Conservation (phyloP, 257 asterid species). For the Rauvolfia tetraphylla region DNA sequence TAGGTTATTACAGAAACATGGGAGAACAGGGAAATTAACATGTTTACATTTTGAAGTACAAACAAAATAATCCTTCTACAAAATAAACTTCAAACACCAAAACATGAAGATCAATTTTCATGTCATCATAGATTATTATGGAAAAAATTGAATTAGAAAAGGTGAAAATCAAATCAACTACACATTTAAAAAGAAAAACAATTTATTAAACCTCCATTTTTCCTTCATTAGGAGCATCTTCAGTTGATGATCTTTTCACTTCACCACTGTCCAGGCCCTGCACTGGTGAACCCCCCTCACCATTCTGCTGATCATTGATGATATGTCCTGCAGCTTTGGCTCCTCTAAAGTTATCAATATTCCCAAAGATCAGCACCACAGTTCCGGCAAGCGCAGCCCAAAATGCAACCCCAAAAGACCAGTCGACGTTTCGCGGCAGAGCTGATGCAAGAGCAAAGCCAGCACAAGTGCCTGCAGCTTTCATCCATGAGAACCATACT, state of each 20-base stretch:
- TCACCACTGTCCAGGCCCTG: slow-evolving; percentile 26
- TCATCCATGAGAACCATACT: slow-evolving; percentile 77
- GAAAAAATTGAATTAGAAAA: background rate
- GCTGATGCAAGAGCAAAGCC: slow-evolving; percentile 70
- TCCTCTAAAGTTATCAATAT: slow-evolving; percentile 71
- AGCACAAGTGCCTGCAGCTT: slow-evolving; percentile 62
- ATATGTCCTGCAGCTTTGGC: slow-evolving; percentile 83
- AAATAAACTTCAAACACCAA: background rate
- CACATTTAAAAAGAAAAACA: background rate
- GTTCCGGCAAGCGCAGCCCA: slow-evolving; percentile 53
- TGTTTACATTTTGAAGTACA: background rate
- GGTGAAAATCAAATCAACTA: background rate
- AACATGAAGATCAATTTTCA: background rate
- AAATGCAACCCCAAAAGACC: slow-evolving; percentile 62
- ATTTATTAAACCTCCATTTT: slow-evolving; percentile 33
- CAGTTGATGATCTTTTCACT: slow-evolving; percentile 29
- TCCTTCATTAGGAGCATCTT: slow-evolving; percentile 25
- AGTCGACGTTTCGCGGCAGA: slow-evolving; percentile 49
- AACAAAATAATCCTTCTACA: background rate
- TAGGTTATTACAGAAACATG: background rate
- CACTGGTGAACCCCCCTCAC: slow-evolving; percentile 44
- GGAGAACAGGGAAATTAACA: background rate
- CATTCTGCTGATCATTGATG: slow-evolving; percentile 25
- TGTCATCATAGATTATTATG: background rate
- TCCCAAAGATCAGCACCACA: slow-evolving; percentile 65